A percentile compares a stretch with the other conserved stretches of the same genome.
Evolutionary conservation across 1,139 yeast species (phyloP).

Genomic region (Schizosaccharomyces versatilis): DNA sequence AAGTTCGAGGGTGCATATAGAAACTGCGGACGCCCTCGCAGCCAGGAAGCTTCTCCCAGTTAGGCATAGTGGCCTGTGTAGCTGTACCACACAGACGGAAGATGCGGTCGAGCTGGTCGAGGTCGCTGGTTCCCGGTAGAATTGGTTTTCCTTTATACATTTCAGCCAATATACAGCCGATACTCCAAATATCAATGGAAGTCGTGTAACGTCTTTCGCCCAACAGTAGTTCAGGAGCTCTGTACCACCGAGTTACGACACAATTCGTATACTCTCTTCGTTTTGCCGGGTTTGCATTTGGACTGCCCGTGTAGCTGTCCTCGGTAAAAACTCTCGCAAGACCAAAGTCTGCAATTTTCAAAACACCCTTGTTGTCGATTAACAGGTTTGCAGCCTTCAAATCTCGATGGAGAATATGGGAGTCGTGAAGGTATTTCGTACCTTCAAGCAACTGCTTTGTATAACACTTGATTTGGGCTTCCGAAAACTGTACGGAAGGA

Average conservation of each 20-base stretch:
- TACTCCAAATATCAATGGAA: slow-evolving; percentile 94
- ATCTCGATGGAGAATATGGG: slow-evolving; percentile 61
- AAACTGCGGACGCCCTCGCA: slow-evolving; percentile 20
- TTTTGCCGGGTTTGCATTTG: slow-evolving; percentile 26
- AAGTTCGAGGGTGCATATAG: slow-evolving; percentile 29
- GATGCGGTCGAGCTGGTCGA: slow-evolving; percentile 72
- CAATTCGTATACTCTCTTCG: slow-evolving; percentile 60
- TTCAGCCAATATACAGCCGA: slow-evolving; percentile 91
- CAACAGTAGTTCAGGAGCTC: slow-evolving; percentile 78
- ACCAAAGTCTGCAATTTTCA: slow-evolving; percentile 87
- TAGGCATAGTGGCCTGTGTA: slow-evolving; percentile 38
- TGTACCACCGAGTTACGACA: slow-evolving; percentile 91
- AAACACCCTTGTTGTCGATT: slow-evolving; percentile 49
- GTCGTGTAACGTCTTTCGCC: slow-evolving; percentile 78
- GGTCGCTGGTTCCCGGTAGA: slow-evolving; percentile 61
- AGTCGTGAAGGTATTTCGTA: slow-evolving; percentile 53
- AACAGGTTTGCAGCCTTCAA: slow-evolving; percentile 84
- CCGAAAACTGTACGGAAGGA: slow-evolving; percentile 38
- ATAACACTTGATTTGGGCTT: slow-evolving; percentile 62
- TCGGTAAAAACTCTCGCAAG: slow-evolving; percentile 69
- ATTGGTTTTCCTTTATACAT: slow-evolving; percentile 64
- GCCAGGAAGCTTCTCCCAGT: slow-evolving; percentile 42
- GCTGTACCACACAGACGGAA: slow-evolving; percentile 75
- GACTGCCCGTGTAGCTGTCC: slow-evolving; percentile 12
- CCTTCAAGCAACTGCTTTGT: slow-evolving; percentile 63